phyloP scores from a whole-genome alignment of 2,329 filamentous ascomycete genomes.

The Xylariales sp. region DNA sequence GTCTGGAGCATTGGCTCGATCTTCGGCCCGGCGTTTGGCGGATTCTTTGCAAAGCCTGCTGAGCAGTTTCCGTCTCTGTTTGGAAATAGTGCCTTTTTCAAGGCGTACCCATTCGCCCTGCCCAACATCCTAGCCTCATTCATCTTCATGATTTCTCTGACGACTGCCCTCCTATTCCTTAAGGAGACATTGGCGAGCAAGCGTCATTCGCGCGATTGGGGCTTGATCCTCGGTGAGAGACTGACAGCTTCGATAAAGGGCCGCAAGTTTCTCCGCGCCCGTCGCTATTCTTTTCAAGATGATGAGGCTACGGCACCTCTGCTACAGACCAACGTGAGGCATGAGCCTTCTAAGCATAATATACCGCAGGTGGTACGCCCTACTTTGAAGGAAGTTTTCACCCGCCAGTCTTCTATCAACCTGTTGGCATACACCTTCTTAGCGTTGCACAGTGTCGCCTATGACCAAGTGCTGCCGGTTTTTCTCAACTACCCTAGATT shows the following conservation, averaged over 20 bases:
- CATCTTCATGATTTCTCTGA: conserved; percentile 75
- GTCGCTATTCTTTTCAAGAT: conserved; percentile 46
- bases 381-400: conserved; percentile 51
- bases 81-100: conserved; percentile 62
- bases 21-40: conserved; percentile 83
- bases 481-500: conserved; percentile 74
- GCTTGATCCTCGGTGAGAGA: conserved; percentile 66
- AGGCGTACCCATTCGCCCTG: conserved; percentile 73
- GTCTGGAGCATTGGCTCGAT: conserved; percentile 85
- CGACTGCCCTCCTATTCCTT: conserved; percentile 73
- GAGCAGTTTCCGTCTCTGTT: conserved; percentile 70
- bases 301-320: conserved; percentile 54
- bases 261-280: conserved; percentile 22
- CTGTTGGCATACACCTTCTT: conserved; percentile 76
- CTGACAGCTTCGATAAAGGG: conserved; percentile 41
- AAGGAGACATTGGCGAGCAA: conserved; percentile 78
- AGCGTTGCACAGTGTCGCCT: conserved; percentile 77
- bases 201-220: conserved; percentile 67
- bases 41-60: conserved; percentile 77
- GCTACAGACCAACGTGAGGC: conserved; percentile 30
- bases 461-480: conserved; percentile 83
- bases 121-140: conserved; percentile 75
- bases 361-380: conserved; percentile 16
- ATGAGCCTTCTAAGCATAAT: conserved; percentile 13
- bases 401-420: conserved; percentile 68